Evolutionary conservation across 2,329 filamentous ascomycete species (phyloP), one percentile per base, ranked within the genome.

Genomic region (Fusarium sp.): DNA sequence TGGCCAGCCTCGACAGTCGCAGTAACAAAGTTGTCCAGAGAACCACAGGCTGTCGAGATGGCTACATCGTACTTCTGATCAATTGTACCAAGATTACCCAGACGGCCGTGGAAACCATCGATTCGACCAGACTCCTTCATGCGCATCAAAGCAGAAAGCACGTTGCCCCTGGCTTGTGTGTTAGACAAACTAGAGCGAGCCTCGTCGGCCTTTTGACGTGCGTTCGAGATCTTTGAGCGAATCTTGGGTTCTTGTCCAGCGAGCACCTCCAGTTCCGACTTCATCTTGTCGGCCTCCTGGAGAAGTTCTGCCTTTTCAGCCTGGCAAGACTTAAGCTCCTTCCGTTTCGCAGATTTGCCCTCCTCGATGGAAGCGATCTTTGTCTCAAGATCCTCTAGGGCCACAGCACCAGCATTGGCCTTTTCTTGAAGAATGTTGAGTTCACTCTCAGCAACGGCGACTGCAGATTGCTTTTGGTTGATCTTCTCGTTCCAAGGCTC

Each of bases 401-500:
- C 92, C 21, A 93, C 90, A 9, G 92, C 90, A 6, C 94, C 94
- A 30, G 95, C 91, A 74, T 94, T 97, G 50, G 93, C 92, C 76
- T 94, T 93, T 76, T 99, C 96, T 39, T 88, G 87, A 9, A 99
- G 85, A 57, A 99, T 98, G 61, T 94, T 91, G 70, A 98, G 87
- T 78, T 99, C 95, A 77, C 94, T 97, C 77, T 97, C 92, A 2
- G 96, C 94, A 12, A 99, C 94, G 6, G 95, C 95, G 69, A 97
- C 96, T 5, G 92, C 89, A 0, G 94, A 97, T 75, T 96, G 91
- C 78, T 97, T 98, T 76, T 97, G 91, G 77, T 96, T 97, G 81
- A 99, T 95, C 80, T 96, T 98, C 69, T 94, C 94, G 71, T 91
- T 94, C 96, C 96, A 99, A 0, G 96, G 96, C 79, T 98, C 95